These are phyloP conservation scores for Trametopsis cervina DNA, from an alignment of 768 basidiomycete species.

Conservation along the genomic window DNA sequence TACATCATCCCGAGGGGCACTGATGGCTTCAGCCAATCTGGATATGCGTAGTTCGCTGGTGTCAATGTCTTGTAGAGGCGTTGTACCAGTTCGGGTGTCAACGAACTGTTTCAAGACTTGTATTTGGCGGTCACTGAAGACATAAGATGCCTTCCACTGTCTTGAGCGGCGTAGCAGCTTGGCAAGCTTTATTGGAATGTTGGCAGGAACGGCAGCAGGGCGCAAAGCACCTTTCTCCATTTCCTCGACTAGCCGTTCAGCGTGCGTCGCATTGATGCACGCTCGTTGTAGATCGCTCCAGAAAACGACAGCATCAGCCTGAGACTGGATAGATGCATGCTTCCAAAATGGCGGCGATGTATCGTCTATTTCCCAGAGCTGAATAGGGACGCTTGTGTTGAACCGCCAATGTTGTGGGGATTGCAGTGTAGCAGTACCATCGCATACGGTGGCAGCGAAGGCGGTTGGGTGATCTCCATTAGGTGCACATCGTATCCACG, in stretches of 20 bases:
- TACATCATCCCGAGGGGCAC: slow-evolving; percentile 48
- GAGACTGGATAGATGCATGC: slow-evolving; percentile 33
- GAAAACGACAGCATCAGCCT: slow-evolving; percentile 36
- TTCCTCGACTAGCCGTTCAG: neutral
- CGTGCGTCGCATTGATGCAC: slow-evolving; percentile 28
- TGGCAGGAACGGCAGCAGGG: slow-evolving; percentile 1
- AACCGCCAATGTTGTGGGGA: slow-evolving; percentile 65
- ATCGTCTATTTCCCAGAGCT: slow-evolving; percentile 53
- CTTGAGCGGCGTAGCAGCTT: slow-evolving; percentile 49
- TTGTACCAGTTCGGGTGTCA: slow-evolving; percentile 33
- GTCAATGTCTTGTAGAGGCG: slow-evolving; percentile 44
- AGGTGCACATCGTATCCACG: slow-evolving; percentile 40
- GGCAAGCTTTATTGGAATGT: slow-evolving; percentile 24
- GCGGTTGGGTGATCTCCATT: slow-evolving; percentile 37
- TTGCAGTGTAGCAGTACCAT: slow-evolving; percentile 38
- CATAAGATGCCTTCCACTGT: slow-evolving; percentile 58
- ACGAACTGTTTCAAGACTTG: slow-evolving; percentile 53
- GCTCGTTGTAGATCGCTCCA: slow-evolving; percentile 53
- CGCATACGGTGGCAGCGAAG: slow-evolving; percentile 37
- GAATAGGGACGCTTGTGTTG: slow-evolving; percentile 44
- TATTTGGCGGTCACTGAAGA: slow-evolving; percentile 60
- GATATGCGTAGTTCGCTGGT: slow-evolving; percentile 31
- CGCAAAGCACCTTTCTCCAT: neutral
- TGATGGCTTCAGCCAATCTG: slow-evolving; percentile 45
- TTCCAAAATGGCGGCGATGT: slow-evolving; percentile 49